Evolutionary conservation across 139 green algal genomes (phyloP).

Genomic region (Micractinium conductrix): DNA sequence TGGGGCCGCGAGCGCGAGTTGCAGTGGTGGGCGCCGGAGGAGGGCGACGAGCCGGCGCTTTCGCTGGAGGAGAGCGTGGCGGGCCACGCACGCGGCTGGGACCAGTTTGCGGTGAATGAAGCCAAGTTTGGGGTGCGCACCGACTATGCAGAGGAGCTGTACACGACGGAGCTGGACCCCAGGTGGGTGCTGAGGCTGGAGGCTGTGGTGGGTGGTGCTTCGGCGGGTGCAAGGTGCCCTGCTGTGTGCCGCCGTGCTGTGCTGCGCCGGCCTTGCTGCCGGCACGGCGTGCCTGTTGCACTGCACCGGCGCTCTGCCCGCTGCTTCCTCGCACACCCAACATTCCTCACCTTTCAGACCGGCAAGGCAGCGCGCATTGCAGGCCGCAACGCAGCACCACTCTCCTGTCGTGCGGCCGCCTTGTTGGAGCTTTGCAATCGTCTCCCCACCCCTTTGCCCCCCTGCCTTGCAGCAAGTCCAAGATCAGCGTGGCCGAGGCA

Average conservation of each 20-base stretch:
- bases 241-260: neutral
- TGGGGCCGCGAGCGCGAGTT: conserved; percentile 68
- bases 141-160: conserved; percentile 83
- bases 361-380: too few species aligned
- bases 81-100: conserved; percentile 67
- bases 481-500: conserved; percentile 77
- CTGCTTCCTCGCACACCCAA: too few species aligned
- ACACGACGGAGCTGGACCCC: conserved; percentile 78
- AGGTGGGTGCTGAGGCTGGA: conserved; percentile 2
- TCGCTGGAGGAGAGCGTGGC: conserved; percentile 36
- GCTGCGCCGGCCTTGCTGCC: neutral
- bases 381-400: too few species aligned
- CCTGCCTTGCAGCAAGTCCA: conserved; percentile 47
- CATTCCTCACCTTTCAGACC: too few species aligned
- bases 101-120: conserved; percentile 93
- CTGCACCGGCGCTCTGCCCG: too few species aligned
- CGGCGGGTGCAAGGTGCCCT: neutral
- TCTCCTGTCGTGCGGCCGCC: too few species aligned
- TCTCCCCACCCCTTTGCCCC: too few species aligned
- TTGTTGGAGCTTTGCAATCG: too few species aligned
- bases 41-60: neutral
- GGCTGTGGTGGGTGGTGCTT: neutral
- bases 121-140: conserved; percentile 85
- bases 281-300: too few species aligned
- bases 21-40: conserved; percentile 77